Base-by-base conservation (phyloP, 164 flowering plant genomes). In the Malania oleifera region DNA sequence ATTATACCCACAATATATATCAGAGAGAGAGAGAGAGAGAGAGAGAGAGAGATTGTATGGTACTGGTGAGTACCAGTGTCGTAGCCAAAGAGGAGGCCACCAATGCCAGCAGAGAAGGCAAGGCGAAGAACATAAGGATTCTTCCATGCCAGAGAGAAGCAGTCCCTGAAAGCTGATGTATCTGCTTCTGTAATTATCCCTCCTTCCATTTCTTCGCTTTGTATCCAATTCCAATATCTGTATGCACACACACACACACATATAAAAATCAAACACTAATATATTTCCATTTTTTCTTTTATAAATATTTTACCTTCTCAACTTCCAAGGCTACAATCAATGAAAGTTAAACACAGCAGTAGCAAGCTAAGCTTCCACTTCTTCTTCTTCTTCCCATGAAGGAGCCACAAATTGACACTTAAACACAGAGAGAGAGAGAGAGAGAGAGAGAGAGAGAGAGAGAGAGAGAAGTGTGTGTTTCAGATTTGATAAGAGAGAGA, bases 81-180 rank as follows among this genome's bases (percentile, higher is more conserved):
- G 25, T 82, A 85, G 56, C 86, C 87, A 29, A 85, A 85, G 71
- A 82, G 86, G 17, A 82, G 70, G 52, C 86, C 87, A 34, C 86
- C 86, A 37, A 82, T 82, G 8, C 87, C 91, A 2, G 84, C 91
- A 8, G 86, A 80, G 66, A 82, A 77, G 38, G 87, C 87, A 13
- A 85, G 82, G 9, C 84, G 80, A 60, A 85, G 81, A 57, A 85
- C 78, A 62, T 79, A 85, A 23, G 85, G 91, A 29, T 82, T 84
- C 59, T 48, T 80, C 90, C 85, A 80, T 27, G 85, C 61, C 18
- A 80, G 67, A 37, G 82, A 73, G 56, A 79, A 78, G 23, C 83
- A 83, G 1, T 83, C 83, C 46, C 70, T 64, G 69, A 79, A 83
- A 53, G 83, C 83, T 17, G 83, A 80, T 0, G 72, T 20, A 62